These are phyloP conservation scores for Eucalyptus curtisii DNA, from an alignment of 345 rosid genomes.

Conservation along the genomic window DNA sequence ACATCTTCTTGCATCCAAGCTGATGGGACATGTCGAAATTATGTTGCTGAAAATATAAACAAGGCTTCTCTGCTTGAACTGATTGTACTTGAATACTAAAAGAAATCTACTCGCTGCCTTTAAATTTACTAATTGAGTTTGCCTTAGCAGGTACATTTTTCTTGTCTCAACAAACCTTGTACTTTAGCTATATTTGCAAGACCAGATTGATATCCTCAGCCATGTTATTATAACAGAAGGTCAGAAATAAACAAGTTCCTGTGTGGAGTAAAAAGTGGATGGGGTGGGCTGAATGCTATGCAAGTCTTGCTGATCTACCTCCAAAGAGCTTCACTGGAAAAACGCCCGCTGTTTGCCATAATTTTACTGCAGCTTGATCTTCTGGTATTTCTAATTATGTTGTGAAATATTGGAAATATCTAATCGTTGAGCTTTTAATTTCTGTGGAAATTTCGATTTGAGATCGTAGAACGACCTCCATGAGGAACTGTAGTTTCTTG, in stretches of 20 bases:
- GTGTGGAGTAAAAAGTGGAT: conserved; percentile 19
- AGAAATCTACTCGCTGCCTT: conserved; percentile 1
- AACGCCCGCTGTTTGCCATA: conserved; percentile 39
- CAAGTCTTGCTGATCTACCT: conserved; percentile 39
- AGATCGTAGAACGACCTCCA: neutral
- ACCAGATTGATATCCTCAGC: neutral
- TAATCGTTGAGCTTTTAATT: neutral
- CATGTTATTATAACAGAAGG: conserved; percentile 17
- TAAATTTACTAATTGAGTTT: conserved; percentile 30
- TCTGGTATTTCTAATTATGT: conserved; percentile 21
- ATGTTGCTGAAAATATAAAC: conserved; percentile 35
- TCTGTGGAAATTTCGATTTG: neutral
- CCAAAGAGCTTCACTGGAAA: conserved; percentile 30
- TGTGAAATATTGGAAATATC: neutral
- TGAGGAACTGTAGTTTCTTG: conserved; percentile 16
- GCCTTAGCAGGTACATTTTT: conserved; percentile 29
- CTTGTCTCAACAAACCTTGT: neutral
- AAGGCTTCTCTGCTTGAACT: conserved; percentile 41
- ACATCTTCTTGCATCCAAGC: conserved; percentile 34
- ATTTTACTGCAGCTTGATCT: conserved; percentile 53
- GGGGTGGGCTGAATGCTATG: conserved; percentile 38
- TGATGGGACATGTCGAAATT: conserved; percentile 30
- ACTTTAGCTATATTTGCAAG: neutral
- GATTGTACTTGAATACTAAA: conserved; percentile 14
- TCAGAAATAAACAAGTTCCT: conserved; percentile 19